A percentile compares a stretch with the other conserved stretches of the same genome.
Conservation (phyloP, 345 rosid genomes). For the Eucalyptus brandiana region DNA sequence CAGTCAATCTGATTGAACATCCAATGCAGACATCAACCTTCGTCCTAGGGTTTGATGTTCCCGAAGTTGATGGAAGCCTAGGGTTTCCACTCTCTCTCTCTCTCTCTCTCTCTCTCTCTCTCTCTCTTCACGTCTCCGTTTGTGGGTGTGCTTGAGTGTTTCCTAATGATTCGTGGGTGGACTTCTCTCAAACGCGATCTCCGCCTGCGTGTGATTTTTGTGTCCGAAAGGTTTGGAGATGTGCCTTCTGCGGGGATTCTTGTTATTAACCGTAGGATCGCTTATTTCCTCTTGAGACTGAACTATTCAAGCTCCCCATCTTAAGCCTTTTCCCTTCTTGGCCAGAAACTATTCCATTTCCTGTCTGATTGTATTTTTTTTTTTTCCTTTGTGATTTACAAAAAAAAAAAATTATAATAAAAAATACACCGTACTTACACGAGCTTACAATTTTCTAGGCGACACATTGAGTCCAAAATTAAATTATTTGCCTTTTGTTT, state of each 20-base stretch:
- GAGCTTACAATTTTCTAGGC: not conserved
- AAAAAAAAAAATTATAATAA: not conserved
- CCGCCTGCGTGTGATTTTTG: not conserved
- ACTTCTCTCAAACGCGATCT: not conserved
- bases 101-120: not conserved
- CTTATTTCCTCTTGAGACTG: not conserved
- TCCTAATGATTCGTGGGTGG: not conserved
- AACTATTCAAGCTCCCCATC: not conserved
- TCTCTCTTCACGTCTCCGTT: not conserved
- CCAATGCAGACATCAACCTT: not conserved
- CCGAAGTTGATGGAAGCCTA: not conserved
- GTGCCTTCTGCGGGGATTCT: not conserved
- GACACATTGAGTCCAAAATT: not conserved
- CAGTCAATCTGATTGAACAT: not conserved
- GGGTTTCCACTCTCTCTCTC: not conserved
- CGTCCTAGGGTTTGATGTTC: not conserved
- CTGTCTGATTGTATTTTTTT: not conserved
- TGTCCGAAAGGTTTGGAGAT: not conserved
- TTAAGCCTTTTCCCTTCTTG: not conserved
- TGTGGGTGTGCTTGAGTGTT: not conserved
- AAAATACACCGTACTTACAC: not conserved
- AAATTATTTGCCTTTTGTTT: not conserved
- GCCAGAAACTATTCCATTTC: not conserved
- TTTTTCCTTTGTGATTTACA: not conserved
- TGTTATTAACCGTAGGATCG: conserved; percentile 17